phyloP scores from a whole-genome alignment of 2,329 filamentous ascomycete species.

The Fusarium guadeloupense region DNA sequence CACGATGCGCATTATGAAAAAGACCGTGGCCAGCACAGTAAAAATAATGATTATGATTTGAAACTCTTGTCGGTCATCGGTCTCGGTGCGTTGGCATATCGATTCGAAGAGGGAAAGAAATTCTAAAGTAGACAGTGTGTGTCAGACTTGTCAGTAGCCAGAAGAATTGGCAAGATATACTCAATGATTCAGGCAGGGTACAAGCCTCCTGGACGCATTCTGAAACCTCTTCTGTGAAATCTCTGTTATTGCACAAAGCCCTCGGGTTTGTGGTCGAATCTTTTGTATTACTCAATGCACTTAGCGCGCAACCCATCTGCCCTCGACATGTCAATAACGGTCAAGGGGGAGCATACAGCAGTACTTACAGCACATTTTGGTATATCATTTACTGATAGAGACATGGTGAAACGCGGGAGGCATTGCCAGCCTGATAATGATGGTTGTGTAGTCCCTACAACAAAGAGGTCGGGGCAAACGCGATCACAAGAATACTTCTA shows the following conservation, averaged over 20 bases:
- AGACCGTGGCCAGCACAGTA: neutral
- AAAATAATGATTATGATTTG: neutral
- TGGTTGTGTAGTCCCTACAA: too few species aligned
- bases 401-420: neutral
- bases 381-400: neutral
- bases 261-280: neutral
- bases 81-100: neutral
- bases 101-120: neutral
- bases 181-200: neutral
- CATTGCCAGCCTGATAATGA: too few species aligned
- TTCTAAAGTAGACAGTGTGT: neutral
- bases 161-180: neutral
- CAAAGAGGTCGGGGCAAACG: neutral
- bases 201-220: neutral
- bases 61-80: neutral
- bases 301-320: neutral
- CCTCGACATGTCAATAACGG: neutral
- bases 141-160: neutral
- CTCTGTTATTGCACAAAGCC: neutral
- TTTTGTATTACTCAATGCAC: neutral
- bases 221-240: neutral
- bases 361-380: constrained; percentile 5
- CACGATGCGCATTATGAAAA: neutral
- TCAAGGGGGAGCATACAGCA: neutral
- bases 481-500: neutral